Conservation (phyloP, 345 rosid species). For the Citrus unshiu region DNA sequence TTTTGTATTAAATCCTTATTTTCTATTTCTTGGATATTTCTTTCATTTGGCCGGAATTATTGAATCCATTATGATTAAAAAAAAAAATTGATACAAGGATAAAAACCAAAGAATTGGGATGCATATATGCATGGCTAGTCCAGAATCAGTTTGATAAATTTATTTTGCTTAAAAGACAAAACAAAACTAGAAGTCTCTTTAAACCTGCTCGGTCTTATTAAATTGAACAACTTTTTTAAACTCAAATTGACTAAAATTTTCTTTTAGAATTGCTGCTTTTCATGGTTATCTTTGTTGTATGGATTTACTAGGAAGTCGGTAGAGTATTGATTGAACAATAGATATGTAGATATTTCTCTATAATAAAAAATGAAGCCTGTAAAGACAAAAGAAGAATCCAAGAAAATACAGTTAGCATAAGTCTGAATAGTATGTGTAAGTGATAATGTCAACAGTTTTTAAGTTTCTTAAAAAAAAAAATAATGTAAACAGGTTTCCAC, state of each 20-base stretch:
- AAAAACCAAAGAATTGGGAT: too few species aligned
- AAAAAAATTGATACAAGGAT: too few species aligned
- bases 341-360: not conserved
- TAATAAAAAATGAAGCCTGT: not conserved
- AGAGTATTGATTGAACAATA: not conserved
- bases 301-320: not conserved
- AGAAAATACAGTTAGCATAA: not conserved
- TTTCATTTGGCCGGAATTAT: too few species aligned
- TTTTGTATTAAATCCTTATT: too few species aligned
- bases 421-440: not conserved
- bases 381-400: not conserved
- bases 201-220: not conserved
- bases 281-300: not conserved
- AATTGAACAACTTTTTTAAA: not conserved
- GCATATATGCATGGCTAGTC: not conserved
- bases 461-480: too few species aligned
- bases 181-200: not conserved
- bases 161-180: not conserved
- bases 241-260: not conserved
- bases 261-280: not conserved
- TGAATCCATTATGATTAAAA: too few species aligned
- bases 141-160: not conserved
- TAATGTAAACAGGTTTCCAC: not conserved
- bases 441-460: not conserved
- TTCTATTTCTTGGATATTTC: too few species aligned